Evolutionary conservation across 2,329 filamentous ascomycete species (phyloP).

Genomic region (Cercospora sesami): DNA sequence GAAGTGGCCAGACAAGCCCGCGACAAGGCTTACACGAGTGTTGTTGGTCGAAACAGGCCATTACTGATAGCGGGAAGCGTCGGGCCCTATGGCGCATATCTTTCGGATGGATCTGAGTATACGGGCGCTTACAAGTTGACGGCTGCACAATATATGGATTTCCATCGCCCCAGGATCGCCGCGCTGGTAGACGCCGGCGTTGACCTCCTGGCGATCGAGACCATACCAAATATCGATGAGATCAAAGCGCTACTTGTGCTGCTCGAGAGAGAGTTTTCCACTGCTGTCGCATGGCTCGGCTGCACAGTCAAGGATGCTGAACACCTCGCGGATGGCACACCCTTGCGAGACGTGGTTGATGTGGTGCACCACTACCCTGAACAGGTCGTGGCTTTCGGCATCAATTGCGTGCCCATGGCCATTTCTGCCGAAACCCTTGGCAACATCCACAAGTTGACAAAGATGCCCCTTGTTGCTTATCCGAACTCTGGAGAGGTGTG

Average conservation of each 20-base stretch:
- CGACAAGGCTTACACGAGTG: slow-evolving; percentile 18
- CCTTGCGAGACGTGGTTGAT: slow-evolving; percentile 37
- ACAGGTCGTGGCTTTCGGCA: slow-evolving; percentile 46
- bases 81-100: slow-evolving; percentile 51
- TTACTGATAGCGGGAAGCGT: slow-evolving; percentile 49
- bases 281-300: slow-evolving; percentile 43
- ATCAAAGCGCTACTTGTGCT: slow-evolving; percentile 44
- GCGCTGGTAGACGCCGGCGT: slow-evolving; percentile 45
- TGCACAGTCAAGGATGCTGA: slow-evolving; percentile 44
- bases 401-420: slow-evolving; percentile 48
- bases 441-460: slow-evolving; percentile 36
- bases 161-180: slow-evolving; percentile 47
- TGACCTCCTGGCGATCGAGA: slow-evolving; percentile 50
- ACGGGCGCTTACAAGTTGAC: slow-evolving; percentile 43
- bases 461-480: slow-evolving; percentile 42
- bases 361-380: slow-evolving; percentile 34
- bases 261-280: slow-evolving; percentile 42
- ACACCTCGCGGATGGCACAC: slow-evolving; percentile 47
- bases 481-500: slow-evolving; percentile 52
- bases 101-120: slow-evolving; percentile 51
- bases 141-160: slow-evolving; percentile 40
- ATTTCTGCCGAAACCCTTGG: slow-evolving; percentile 40
- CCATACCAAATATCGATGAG: slow-evolving; percentile 46
- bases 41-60: slow-evolving; percentile 5
- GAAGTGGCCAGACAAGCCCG: slow-evolving; percentile 44